Percentiles rank a stretch among this genome's conserved stretches.
Conservation (phyloP, 2,329 filamentous ascomycete species). For the Aspergillus candidus region DNA sequence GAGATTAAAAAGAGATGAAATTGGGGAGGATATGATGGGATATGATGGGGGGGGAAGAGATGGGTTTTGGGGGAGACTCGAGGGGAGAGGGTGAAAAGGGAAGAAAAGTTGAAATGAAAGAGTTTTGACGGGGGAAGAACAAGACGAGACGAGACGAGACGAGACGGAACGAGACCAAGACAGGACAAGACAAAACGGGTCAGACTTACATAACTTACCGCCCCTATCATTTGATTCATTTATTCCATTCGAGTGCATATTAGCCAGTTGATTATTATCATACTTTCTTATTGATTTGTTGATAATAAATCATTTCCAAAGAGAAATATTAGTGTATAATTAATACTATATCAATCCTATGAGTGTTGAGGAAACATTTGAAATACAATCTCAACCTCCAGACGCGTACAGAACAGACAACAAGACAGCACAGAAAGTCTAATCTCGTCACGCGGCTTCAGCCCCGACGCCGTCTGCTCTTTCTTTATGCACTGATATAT, state of each 20-base stretch:
- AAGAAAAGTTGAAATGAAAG: constrained; percentile 6
- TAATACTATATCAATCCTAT: no score
- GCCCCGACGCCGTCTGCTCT: background rate
- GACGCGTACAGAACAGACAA: no score
- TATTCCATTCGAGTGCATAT: no score
- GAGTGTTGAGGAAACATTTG: no score
- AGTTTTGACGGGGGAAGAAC: constrained; percentile 4
- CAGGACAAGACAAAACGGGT: constrained; percentile 13
- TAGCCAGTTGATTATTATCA: no score
- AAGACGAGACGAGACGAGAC: constrained; percentile 14
- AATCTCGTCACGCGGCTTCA: constrained; percentile 7
- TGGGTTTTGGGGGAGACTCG: constrained; percentile 13
- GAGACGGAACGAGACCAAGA: constrained; percentile 18
- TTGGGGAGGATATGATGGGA: constrained; percentile 2
- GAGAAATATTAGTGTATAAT: no score
- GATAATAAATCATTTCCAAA: no score
- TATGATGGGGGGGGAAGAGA: constrained; percentile 8
- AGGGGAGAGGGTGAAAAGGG: constrained; percentile 14
- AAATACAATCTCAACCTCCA: no score
- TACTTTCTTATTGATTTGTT: no score
- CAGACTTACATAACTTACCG: constrained; percentile 16
- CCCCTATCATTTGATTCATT: no score
- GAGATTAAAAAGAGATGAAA: constrained; percentile 10
- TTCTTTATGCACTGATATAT: no score
- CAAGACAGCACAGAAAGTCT: constrained; percentile 4